phyloP scores from a whole-genome alignment of 208 protist genomes.

The Zelonia costaricensis region DNA sequence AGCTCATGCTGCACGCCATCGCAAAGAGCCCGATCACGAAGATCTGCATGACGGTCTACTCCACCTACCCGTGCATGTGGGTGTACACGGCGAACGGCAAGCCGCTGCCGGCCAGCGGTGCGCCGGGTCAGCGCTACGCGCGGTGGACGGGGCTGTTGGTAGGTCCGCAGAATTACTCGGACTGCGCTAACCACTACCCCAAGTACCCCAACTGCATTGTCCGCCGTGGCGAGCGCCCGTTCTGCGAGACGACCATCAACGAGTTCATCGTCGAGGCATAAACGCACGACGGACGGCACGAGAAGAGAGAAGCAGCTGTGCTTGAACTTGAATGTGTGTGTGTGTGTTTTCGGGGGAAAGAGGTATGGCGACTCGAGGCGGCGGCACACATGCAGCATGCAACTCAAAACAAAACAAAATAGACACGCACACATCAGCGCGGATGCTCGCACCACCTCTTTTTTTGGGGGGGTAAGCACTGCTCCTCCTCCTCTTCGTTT shows the following conservation, averaged over 20 bases:
- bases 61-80: conserved; percentile 59
- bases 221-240: conserved; percentile 41
- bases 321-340: too few relatives aligned
- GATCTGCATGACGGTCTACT: conserved; percentile 62
- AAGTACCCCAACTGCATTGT: conserved; percentile 35
- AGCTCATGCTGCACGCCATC: conserved; percentile 47
- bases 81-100: conserved; percentile 79
- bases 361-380: too few relatives aligned
- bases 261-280: conserved; percentile 42
- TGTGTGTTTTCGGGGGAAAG: too few relatives aligned
- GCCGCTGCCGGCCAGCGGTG: conserved; percentile 35
- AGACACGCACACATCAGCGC: too few relatives aligned
- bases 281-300: neutral
- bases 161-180: conserved; percentile 54
- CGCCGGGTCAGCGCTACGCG: conserved; percentile 45
- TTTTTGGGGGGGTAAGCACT: too few relatives aligned
- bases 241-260: conserved; percentile 49
- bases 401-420: too few relatives aligned
- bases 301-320: too few relatives aligned
- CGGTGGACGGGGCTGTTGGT: conserved; percentile 44
- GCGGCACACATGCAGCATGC: too few relatives aligned
- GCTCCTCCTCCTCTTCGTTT: too few relatives aligned
- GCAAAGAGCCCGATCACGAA: conserved; percentile 42
- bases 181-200: conserved; percentile 39
- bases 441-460: too few relatives aligned